Evolutionary conservation across 441 rosid genomes (phyloP).

Genomic region (Adansonia grandidieri): DNA sequence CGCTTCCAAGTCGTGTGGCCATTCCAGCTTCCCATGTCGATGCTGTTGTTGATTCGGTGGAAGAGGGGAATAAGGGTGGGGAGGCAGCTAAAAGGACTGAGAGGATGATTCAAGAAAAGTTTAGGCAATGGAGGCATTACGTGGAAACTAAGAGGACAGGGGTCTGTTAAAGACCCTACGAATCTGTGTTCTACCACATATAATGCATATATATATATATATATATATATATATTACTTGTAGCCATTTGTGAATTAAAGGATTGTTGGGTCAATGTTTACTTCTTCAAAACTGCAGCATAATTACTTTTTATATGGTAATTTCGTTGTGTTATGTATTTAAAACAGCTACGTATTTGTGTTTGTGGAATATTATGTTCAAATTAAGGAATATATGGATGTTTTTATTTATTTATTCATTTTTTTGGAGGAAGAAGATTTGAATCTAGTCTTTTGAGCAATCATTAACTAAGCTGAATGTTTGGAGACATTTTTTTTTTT

Average conservation of each 20-base stretch:
- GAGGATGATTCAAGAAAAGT: constrained; percentile 43
- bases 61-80: background rate
- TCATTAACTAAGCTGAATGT: no score
- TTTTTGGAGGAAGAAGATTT: background rate
- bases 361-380: background rate
- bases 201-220: background rate
- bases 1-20: constrained; percentile 35
- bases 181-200: background rate
- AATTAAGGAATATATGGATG: background rate
- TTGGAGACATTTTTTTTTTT: no score
- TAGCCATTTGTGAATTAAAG: background rate
- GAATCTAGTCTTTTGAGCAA: background rate
- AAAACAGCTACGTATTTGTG: background rate
- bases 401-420: background rate
- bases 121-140: constrained; percentile 53
- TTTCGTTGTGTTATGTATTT: no score
- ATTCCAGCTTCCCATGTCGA: constrained; percentile 25
- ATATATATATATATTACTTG: background rate
- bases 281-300: background rate
- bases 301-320: background rate
- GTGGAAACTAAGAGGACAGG: constrained; percentile 46
- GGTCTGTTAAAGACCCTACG: constrained; percentile 44
- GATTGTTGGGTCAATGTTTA: background rate
- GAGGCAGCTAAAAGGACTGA: constrained; percentile 31
- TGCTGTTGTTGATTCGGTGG: background rate